These are phyloP conservation scores for Cyclospora cayetanensis DNA, from an alignment of 169 alveolate genomes.

Conservation along the genomic window DNA sequence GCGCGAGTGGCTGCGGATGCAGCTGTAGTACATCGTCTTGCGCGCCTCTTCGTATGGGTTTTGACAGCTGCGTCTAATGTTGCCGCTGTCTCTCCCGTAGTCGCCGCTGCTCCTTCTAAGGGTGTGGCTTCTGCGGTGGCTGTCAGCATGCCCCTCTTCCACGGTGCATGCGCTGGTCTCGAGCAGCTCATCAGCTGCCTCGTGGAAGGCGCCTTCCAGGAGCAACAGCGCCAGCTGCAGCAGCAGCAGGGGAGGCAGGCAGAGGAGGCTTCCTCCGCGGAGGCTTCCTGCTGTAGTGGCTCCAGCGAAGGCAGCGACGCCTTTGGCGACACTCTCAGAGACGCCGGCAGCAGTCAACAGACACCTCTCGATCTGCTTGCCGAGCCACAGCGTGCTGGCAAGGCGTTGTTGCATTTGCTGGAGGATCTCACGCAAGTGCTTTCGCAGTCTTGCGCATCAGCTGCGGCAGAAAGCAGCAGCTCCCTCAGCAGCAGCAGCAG, in stretches of 20 bases:
- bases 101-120: background rate
- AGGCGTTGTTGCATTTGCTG: constrained; percentile 35
- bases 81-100: constrained; percentile 14
- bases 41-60: constrained; percentile 13
- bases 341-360: background rate
- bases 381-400: constrained; percentile 12
- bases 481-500: constrained; percentile 26
- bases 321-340: background rate
- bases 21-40: constrained; percentile 27
- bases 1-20: constrained; percentile 57
- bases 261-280: background rate
- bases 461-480: background rate
- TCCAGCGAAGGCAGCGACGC: background rate
- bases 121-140: background rate
- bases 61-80: constrained; percentile 1
- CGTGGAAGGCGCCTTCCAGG: constrained; percentile 7
- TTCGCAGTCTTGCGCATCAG: constrained; percentile 18
- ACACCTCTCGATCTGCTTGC: background rate
- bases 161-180: constrained; percentile 27
- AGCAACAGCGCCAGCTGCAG: constrained; percentile 58
- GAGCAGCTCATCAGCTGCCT: constrained; percentile 53
- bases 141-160: background rate
- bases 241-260: background rate
- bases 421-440: constrained; percentile 48
- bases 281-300: background rate